Conservation (phyloP, 257 asterid species). For the Dorcoceras hygrometricum region DNA sequence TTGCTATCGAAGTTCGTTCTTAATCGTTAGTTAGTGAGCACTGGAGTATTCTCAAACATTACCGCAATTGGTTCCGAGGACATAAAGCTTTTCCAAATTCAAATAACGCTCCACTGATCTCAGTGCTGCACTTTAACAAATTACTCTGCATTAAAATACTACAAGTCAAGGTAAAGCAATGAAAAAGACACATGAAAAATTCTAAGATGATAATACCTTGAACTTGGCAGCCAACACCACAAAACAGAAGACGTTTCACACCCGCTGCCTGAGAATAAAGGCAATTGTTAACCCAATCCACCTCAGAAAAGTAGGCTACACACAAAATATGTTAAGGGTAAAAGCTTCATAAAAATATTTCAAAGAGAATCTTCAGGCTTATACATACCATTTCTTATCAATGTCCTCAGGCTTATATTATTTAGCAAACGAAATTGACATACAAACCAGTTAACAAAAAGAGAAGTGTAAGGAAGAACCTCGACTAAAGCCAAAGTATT, state of each 20-base stretch:
- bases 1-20: not conserved
- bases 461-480: slow-evolving; percentile 46
- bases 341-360: not conserved
- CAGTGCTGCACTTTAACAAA: slow-evolving; percentile 88
- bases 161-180: slow-evolving; percentile 40
- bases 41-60: slow-evolving; percentile 21
- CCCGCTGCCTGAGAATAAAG: slow-evolving; percentile 80
- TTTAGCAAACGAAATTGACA: slow-evolving; percentile 11
- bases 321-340: not conserved
- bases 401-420: not conserved
- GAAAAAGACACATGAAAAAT: slow-evolving; percentile 23
- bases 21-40: slow-evolving; percentile 10
- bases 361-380: not conserved
- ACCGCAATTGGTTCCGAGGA: slow-evolving; percentile 98
- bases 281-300: slow-evolving; percentile 8
- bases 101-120: slow-evolving; percentile 87
- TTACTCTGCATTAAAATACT: slow-evolving; percentile 60
- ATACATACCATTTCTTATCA: not conserved
- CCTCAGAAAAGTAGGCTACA: slow-evolving; percentile 8
- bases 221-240: slow-evolving; percentile 99
- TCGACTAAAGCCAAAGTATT: slow-evolving; percentile 90
- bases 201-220: slow-evolving; percentile 59
- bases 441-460: slow-evolving; percentile 8
- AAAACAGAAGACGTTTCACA: slow-evolving; percentile 91
- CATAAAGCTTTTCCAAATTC: slow-evolving; percentile 94